These are phyloP conservation scores for Digitaria exilis DNA, from an alignment of 202 grass and related monocot species.

Conservation along the genomic window DNA sequence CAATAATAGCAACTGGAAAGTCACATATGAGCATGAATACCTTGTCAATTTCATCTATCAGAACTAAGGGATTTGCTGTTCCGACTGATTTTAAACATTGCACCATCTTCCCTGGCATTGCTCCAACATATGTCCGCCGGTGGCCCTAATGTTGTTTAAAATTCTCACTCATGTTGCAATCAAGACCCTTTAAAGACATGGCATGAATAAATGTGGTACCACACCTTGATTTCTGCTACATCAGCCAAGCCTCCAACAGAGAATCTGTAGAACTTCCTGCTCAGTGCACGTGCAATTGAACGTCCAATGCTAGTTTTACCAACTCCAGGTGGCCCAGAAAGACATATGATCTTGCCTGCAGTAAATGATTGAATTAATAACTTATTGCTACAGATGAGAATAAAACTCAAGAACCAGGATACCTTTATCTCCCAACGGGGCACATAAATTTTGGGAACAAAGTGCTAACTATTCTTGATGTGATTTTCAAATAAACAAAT, in stretches of 20 bases:
- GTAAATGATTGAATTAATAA: constrained; percentile 16
- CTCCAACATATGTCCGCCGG: constrained; percentile 93
- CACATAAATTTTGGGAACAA: background rate
- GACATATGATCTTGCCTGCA: constrained; percentile 97
- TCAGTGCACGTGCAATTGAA: constrained; percentile 92
- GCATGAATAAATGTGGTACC: constrained; percentile 9
- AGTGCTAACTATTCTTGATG: background rate
- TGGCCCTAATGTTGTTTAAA: constrained; percentile 71
- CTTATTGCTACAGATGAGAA: background rate
- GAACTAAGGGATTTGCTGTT: constrained; percentile 92
- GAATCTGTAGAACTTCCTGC: constrained; percentile 93
- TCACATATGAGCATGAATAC: constrained; percentile 38
- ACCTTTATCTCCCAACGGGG: background rate
- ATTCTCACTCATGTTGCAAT: constrained; percentile 23
- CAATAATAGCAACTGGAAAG: constrained; percentile 1
- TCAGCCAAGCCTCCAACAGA: constrained; percentile 98
- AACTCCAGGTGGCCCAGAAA: constrained; percentile 97
- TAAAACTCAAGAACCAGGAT: background rate
- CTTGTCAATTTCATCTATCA: constrained; percentile 99
- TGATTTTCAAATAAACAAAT: background rate
- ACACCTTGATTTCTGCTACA: constrained; percentile 99
- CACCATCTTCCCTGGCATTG: constrained; percentile 99
- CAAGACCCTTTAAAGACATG: constrained; percentile 13
- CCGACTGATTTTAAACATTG: constrained; percentile 92
- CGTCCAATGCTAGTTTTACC: constrained; percentile 99